A percentile compares a stretch with the other conserved stretches of the same genome.
phyloP scores from a whole-genome alignment of 2,329 filamentous ascomycete genomes.

The Pyrenophora tritici-repentis region DNA sequence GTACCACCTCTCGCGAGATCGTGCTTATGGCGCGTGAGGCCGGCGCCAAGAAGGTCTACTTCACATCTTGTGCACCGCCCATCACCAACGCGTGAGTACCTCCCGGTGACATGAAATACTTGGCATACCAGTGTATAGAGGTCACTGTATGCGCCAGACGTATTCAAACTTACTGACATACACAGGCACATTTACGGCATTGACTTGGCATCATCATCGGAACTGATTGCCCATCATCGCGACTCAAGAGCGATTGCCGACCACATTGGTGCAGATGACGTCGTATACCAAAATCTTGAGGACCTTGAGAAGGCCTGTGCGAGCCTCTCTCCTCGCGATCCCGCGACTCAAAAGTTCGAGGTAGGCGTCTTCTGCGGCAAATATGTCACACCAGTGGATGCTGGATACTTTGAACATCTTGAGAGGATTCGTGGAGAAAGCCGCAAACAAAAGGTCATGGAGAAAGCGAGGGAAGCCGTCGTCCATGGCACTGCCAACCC shows the following conservation, averaged over 20 bases:
- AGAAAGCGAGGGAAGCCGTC: constrained; percentile 67
- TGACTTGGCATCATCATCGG: constrained; percentile 71
- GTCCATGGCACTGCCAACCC: constrained; percentile 65
- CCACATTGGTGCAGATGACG: constrained; percentile 73
- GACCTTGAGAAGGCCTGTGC: constrained; percentile 82
- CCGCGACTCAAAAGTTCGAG: constrained; percentile 72
- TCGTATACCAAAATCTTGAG: constrained; percentile 76
- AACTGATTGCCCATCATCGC: constrained; percentile 73
- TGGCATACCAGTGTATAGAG: too few relatives aligned
- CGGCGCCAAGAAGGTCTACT: constrained; percentile 79
- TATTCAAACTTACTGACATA: neutral
- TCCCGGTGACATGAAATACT: too few relatives aligned
- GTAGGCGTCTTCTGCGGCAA: constrained; percentile 89
- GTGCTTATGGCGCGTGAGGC: constrained; percentile 84
- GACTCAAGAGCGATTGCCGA: constrained; percentile 64
- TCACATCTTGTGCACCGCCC: constrained; percentile 80
- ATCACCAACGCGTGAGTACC: constrained; percentile 69
- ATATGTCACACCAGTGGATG: constrained; percentile 79
- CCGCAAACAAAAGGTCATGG: constrained; percentile 68
- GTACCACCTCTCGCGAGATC: constrained; percentile 80
- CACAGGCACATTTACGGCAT: constrained; percentile 54
- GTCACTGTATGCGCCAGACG: too few relatives aligned
- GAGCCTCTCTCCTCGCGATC: constrained; percentile 66
- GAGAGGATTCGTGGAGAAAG: constrained; percentile 73
- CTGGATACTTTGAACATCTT: constrained; percentile 81